Evolutionary conservation across 306 rosid species (phyloP).

Genomic region (Pyrus bretschneideri): DNA sequence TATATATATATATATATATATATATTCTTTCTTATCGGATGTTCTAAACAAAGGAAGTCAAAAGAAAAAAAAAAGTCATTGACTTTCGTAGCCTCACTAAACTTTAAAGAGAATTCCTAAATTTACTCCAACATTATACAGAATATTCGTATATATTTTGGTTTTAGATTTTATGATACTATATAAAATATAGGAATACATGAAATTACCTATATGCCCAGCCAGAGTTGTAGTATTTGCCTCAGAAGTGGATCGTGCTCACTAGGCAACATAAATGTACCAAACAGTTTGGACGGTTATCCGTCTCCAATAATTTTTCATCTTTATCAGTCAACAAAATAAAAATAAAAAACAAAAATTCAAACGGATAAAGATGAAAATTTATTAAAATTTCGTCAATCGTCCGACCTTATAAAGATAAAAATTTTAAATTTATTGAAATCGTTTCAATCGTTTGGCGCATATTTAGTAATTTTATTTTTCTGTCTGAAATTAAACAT

Average conservation of each 20-base stretch:
- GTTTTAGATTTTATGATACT: too few relatives aligned
- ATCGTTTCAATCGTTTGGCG: too few relatives aligned
- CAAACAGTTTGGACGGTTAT: not conserved
- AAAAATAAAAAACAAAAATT: too few relatives aligned
- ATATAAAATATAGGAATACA: not conserved
- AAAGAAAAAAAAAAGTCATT: not conserved
- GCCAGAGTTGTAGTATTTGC: too few relatives aligned
- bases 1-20: too few relatives aligned
- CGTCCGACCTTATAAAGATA: too few relatives aligned
- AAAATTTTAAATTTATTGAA: too few relatives aligned
- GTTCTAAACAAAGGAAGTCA: not conserved
- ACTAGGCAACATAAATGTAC: not conserved
- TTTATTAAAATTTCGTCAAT: too few relatives aligned
- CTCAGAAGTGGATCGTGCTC: not conserved
- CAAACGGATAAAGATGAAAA: not conserved
- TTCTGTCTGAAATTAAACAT: too few relatives aligned
- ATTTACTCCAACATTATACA: not conserved
- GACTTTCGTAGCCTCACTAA: not conserved
- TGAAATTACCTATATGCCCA: too few relatives aligned
- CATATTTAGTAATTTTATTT: too few relatives aligned
- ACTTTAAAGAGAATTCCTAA: not conserved
- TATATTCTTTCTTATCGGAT: not conserved
- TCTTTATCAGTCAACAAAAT: not conserved
- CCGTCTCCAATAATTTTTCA: not conserved
- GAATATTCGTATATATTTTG: not conserved